Conservation (phyloP, 2,329 filamentous ascomycete species). For the Esteya vermicola region DNA sequence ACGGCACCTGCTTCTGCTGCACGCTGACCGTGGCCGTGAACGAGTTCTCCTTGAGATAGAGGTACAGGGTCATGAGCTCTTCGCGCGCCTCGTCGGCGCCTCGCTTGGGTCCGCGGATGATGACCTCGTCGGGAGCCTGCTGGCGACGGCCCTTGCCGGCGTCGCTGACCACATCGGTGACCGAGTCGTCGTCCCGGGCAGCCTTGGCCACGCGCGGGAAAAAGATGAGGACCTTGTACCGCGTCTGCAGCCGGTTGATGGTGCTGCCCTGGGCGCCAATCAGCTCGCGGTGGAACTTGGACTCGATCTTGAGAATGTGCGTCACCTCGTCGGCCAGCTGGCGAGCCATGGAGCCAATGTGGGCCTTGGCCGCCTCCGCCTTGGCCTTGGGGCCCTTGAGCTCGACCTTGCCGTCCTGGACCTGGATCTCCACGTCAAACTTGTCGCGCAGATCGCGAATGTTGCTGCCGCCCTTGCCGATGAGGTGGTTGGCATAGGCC, state of each 20-base stretch:
- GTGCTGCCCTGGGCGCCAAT: conserved; percentile 80
- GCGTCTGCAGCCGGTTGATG: conserved; percentile 82
- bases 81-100: conserved; percentile 86
- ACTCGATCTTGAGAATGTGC: conserved; percentile 75
- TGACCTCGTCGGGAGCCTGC: conserved; percentile 77
- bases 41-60: conserved; percentile 83
- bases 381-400: conserved; percentile 93
- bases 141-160: conserved; percentile 49
- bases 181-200: conserved; percentile 52
- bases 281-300: conserved; percentile 85
- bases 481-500: conserved; percentile 79
- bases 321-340: conserved; percentile 85
- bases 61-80: conserved; percentile 75
- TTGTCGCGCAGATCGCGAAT: conserved; percentile 52
- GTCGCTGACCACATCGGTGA: conserved; percentile 56
- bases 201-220: conserved; percentile 62
- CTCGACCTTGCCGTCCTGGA: conserved; percentile 87
- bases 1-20: conserved; percentile 84
- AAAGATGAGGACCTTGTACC: conserved; percentile 89
- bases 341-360: conserved; percentile 67
- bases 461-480: conserved; percentile 53
- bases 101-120: conserved; percentile 80
- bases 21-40: conserved; percentile 68
- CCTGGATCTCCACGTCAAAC: conserved; percentile 65
- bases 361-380: conserved; percentile 69